A percentile compares a stretch with the other conserved stretches of the same genome.
Evolutionary conservation across 768 basidiomycete genomes (phyloP).

Genomic region (Steccherinum ochraceum): DNA sequence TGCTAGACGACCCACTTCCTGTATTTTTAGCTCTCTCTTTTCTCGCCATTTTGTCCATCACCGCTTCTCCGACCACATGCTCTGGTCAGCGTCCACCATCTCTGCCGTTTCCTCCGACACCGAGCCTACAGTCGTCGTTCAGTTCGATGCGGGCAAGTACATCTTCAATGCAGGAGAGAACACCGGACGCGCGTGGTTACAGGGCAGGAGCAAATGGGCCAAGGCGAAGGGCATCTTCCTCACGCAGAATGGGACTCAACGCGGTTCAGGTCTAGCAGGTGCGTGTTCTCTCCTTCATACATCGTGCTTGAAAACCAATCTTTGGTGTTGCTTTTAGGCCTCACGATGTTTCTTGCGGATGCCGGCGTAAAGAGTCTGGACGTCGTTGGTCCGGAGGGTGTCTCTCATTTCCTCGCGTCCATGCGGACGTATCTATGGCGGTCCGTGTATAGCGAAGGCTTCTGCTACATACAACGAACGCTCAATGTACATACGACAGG

Average conservation of each 20-base stretch:
- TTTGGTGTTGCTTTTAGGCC: slow-evolving; percentile 42
- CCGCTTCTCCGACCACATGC: slow-evolving; percentile 18
- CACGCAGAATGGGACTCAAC: slow-evolving; percentile 55
- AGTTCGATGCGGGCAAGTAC: slow-evolving; percentile 76
- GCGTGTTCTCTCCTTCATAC: slow-evolving; percentile 12
- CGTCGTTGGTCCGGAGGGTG: slow-evolving; percentile 67
- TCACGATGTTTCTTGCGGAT: slow-evolving; percentile 80
- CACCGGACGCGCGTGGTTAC: slow-evolving; percentile 65
- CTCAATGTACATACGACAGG: slow-evolving; percentile 25
- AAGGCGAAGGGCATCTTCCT: slow-evolving; percentile 69
- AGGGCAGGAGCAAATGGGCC: slow-evolving; percentile 59
- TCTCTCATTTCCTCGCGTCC: slow-evolving; percentile 64
- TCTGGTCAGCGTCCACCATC: slow-evolving; percentile 60
- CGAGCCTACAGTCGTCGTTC: slow-evolving; percentile 67
- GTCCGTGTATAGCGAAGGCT: slow-evolving; percentile 31
- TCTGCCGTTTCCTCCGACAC: slow-evolving; percentile 67
- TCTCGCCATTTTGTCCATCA: background rate
- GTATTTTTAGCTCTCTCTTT: background rate
- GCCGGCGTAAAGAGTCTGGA: slow-evolving; percentile 48
- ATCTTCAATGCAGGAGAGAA: slow-evolving; percentile 87
- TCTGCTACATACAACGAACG: background rate
- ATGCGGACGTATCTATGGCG: slow-evolving; percentile 64
- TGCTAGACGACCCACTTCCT: background rate
- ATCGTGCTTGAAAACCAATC: background rate
- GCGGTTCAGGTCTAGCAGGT: slow-evolving; percentile 74